Conservation (phyloP, 441 rosid species). For the Iberis amara region DNA sequence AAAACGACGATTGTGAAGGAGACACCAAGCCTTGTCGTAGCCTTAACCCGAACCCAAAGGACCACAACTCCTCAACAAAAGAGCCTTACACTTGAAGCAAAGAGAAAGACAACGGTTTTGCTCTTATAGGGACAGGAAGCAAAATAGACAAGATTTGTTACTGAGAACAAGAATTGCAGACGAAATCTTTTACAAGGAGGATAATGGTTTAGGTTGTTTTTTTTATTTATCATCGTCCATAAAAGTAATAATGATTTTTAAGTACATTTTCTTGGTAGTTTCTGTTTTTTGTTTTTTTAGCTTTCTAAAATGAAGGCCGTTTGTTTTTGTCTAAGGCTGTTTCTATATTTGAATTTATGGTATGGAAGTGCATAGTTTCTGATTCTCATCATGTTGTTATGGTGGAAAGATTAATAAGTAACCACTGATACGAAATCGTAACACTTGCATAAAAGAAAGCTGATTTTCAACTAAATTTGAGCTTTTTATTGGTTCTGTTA, state of each 20-base stretch:
- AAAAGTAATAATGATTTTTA: constrained; percentile 20
- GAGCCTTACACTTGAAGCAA: not conserved
- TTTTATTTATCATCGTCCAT: constrained; percentile 2
- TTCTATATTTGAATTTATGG: not conserved
- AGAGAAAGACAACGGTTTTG: constrained; percentile 4
- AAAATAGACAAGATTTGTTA: too few species aligned
- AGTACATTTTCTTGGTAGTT: constrained; percentile 24
- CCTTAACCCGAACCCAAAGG: too few species aligned
- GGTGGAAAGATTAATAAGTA: too few species aligned
- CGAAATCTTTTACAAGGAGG: too few species aligned
- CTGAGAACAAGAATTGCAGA: not conserved
- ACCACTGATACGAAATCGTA: too few species aligned
- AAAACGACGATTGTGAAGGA: constrained; percentile 2
- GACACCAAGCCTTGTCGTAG: not conserved
- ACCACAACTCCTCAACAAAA: too few species aligned
- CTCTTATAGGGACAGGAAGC: too few species aligned
- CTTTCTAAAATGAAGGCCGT: constrained; percentile 24
- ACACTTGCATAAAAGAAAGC: too few species aligned
- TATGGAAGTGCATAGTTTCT: not conserved
- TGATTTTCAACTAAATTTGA: too few species aligned
- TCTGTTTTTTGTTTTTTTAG: constrained; percentile 16
- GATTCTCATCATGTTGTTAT: not conserved
- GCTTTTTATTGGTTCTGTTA: too few species aligned
- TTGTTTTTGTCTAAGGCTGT: constrained; percentile 11
- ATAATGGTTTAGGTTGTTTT: not conserved